phyloP scores from a whole-genome alignment of 345 rosid species.

The Hibiscus syriacus region DNA sequence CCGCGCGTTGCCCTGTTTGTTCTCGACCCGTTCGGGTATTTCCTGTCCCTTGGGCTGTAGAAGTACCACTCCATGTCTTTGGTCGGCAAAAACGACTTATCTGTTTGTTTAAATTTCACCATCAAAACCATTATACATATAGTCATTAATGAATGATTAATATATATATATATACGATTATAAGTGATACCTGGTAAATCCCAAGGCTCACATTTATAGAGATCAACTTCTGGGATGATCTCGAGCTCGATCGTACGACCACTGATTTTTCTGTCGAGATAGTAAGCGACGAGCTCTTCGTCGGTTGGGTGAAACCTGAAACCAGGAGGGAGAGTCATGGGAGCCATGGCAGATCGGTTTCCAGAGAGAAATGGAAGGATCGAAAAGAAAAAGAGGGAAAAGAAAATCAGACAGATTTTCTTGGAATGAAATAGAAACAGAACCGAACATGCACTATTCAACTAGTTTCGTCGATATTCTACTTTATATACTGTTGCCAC shows the following conservation, averaged over 20 bases:
- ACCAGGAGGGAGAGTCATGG: conserved; percentile 78
- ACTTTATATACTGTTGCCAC: conserved; percentile 28
- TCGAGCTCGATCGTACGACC: conserved; percentile 64
- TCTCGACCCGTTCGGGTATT: conserved; percentile 75
- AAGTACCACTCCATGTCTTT: conserved; percentile 84
- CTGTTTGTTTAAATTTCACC: conserved; percentile 21
- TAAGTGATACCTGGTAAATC: conserved; percentile 59
- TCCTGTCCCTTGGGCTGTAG: conserved; percentile 69
- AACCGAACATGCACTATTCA: conserved; percentile 2
- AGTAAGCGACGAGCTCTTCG: conserved; percentile 72
- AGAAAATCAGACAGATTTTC: background rate
- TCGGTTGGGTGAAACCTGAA: conserved; percentile 84
- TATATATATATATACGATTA: background rate
- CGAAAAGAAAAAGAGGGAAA: background rate
- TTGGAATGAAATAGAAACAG: background rate
- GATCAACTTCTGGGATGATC: conserved; percentile 74
- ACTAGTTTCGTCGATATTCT: conserved; percentile 23
- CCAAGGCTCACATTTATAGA: conserved; percentile 80
- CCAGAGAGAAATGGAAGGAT: no score
- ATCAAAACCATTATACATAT: background rate
- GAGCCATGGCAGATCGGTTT: conserved; percentile 31
- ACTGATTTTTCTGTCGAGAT: conserved; percentile 57
- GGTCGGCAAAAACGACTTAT: conserved; percentile 61
- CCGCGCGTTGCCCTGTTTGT: conserved; percentile 65
- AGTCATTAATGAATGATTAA: background rate